phyloP scores from a whole-genome alignment of 805 yeast species.

The Spathaspora arborariae region DNA sequence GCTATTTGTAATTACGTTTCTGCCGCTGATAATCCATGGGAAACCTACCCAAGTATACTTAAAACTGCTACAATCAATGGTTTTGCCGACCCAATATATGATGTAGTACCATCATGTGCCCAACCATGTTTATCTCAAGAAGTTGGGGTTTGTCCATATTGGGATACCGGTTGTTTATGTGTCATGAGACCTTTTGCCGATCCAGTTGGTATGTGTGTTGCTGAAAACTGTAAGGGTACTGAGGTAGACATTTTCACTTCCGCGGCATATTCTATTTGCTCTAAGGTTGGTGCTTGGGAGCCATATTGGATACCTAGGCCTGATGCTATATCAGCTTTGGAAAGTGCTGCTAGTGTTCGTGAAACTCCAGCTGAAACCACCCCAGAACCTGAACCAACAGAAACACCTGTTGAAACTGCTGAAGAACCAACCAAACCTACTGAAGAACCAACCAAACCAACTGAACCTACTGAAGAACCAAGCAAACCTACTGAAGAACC shows the following conservation, averaged over 20 bases:
- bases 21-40: constrained; percentile 21
- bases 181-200: constrained; percentile 34
- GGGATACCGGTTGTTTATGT: constrained; percentile 46
- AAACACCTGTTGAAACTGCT: constrained; percentile 10
- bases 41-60: constrained; percentile 33
- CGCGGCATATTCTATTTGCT: constrained; percentile 30
- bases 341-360: constrained; percentile 23
- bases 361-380: constrained; percentile 8
- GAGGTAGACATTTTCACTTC: constrained; percentile 27
- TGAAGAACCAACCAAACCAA: constrained; percentile 6
- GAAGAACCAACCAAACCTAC: neutral
- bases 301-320: constrained; percentile 30
- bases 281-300: constrained; percentile 27
- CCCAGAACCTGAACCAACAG: constrained; percentile 1
- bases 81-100: constrained; percentile 36
- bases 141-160: constrained; percentile 42
- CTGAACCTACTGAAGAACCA: constrained; percentile 5
- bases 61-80: constrained; percentile 40
- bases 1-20: too few species aligned
- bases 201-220: constrained; percentile 36
- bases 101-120: constrained; percentile 33
- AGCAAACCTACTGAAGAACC: constrained; percentile 2
- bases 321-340: constrained; percentile 17
- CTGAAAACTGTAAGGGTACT: constrained; percentile 29
- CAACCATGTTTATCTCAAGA: constrained; percentile 27